These are phyloP conservation scores for Stentor roeselii DNA, from an alignment of 73 alveolate genomes.

Conservation along the genomic window DNA sequence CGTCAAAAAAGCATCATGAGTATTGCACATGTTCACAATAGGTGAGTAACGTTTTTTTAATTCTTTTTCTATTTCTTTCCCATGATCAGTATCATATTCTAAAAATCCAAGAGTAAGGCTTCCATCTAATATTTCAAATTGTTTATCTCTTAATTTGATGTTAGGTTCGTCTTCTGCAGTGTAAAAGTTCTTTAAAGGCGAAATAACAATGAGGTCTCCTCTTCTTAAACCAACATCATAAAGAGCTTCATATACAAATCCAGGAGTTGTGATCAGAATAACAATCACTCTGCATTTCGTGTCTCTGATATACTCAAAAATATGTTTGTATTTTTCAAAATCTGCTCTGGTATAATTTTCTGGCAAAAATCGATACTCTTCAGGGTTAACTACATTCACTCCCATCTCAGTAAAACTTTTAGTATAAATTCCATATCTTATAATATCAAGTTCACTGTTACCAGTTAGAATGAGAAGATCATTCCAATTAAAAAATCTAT, in stretches of 20 bases:
- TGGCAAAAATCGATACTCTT: not conserved
- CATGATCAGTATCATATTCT: conserved; percentile 4
- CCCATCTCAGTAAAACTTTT: not conserved
- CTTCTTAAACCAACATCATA: not conserved
- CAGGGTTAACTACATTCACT: not conserved
- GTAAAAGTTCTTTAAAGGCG: too few species aligned
- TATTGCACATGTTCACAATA: not conserved
- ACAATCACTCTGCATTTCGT: not conserved
- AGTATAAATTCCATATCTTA: too few species aligned
- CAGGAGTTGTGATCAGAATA: not conserved
- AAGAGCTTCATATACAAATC: not conserved
- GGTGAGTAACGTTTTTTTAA: not conserved
- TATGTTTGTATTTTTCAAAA: conserved; percentile 9
- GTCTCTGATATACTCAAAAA: not conserved
- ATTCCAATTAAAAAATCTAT: too few species aligned
- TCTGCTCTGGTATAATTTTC: not conserved
- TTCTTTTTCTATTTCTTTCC: not conserved
- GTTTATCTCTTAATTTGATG: not conserved
- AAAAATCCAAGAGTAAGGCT: not conserved
- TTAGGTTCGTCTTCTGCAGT: not conserved
- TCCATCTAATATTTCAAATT: not conserved
- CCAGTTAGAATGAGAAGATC: too few species aligned
- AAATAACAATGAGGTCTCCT: not conserved
- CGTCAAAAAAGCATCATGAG: conserved; percentile 7
- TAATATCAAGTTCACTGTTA: too few species aligned